Evolutionary conservation across 73 alveolate genomes (phyloP), one percentile per base, ranked within the genome.

Genomic region (Paramecium biaurelia): DNA sequence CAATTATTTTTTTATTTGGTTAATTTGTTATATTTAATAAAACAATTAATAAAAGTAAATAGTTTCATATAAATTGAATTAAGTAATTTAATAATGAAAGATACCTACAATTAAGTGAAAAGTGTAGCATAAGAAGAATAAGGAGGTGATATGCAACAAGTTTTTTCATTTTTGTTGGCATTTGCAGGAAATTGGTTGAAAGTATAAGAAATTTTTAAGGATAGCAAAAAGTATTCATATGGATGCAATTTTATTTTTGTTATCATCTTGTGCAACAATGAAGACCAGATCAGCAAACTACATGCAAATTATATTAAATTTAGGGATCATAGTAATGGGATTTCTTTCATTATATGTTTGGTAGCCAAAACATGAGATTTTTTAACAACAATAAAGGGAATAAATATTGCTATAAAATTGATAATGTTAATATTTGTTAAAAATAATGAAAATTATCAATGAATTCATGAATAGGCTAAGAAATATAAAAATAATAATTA

Each of bases 151-250:
- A 26, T 76, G 38, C 24, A 76, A 41, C 47, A 76, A 76, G 15
- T 76, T 9, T 41, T 76, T 41, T 76, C 89, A 34, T 76, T 76
- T 76, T 34, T 76, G 14, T 21, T 43, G n/a, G 89, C 89, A 15
- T 76, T 76, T 76, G 67, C 89, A 41, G 89, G 89, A 37, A 41
- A 41, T 34, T 76, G 89, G 89, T 41, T 76, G 89, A 76, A 43
- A 41, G 85, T 70, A 70, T 11, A 24, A 11, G 6, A 24, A 24
- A 15, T 30, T 20, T 47, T 12, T 7, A 70, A 24, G 15, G 15
- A 18, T 70, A 70, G 85, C 12, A 37, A 26, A 76, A 76, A 76
- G 24, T 76, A 15, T 76, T 34, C 7, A 43, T 76, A 12, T 76
- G 89, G 89, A 23, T 34, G 67, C 89, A 37, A 21, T 76, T 34